Base-by-base conservation (phyloP, 2,329 filamentous ascomycete species). In the Nemania sp. region DNA sequence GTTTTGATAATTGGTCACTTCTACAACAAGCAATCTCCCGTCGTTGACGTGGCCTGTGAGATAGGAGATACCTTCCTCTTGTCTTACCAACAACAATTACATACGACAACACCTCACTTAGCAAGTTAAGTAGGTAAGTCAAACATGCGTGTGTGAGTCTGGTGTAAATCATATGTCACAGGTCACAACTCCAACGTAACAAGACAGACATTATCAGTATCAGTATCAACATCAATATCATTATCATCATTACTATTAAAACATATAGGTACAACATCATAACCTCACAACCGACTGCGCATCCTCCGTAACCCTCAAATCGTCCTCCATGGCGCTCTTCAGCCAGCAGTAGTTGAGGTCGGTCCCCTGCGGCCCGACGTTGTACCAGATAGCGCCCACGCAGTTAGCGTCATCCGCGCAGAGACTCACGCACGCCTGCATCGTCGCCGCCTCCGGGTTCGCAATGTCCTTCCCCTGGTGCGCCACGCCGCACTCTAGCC, bases 291-390 rank as follows among this genome's bases (percentile, higher is more conserved):
- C 61, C 5, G 59, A 63, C 45, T 66, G 63, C 7, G 64, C 62
- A 30, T 65, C 64, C 24, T 17, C n/a, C 30, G 52, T 66, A 1
- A 50, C 14, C 30, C 49, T 24, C 36, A 61, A 42, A n/a, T 57
- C 49, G n/a, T 61, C 54, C 0, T 59, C 44, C 54, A 65, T 60
- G 7, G 37, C 41, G 12, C 49, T 64, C 42, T 68, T 66, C 36
- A 68, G 42, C 65, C 65, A 68, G 45, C 65, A 68, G 39, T 63
- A 67, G 40, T 67, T 66, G 20, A 64, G 61, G 26, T 64, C 59
- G 7, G 66, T 67, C 12, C 65, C 65, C 41, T 68, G 65, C 17
- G 62, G 60, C 1, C 65, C 64, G 12, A 56, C 64, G 17, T 65
- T 61, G 34, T 62, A 66, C 60, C 63, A 67, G 14, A 63, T 55